These are phyloP conservation scores for Sabuloglossum arenarium DNA, from an alignment of 495 filamentous ascomycete genomes.

Conservation along the genomic window DNA sequence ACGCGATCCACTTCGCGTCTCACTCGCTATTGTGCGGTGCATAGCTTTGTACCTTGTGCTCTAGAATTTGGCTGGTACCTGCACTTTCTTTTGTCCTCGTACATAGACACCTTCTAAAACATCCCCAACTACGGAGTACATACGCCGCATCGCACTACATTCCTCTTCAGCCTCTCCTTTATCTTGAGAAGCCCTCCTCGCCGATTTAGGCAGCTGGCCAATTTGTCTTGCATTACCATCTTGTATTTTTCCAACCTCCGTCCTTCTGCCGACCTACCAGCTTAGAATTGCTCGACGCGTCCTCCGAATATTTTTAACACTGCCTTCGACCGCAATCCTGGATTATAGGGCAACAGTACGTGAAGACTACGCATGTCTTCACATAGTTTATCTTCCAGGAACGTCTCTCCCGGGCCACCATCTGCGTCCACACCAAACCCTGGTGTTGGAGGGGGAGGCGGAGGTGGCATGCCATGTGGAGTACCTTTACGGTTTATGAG, in stretches of 20 bases:
- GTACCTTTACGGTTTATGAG: conserved; percentile 3
- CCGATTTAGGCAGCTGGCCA: background rate
- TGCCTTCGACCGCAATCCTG: background rate
- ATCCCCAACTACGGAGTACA: too few relatives aligned
- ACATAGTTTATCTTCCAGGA: background rate
- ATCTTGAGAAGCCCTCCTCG: background rate
- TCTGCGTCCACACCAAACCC: background rate
- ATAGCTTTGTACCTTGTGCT: background rate
- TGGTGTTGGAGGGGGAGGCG: background rate
- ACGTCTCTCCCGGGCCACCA: background rate
- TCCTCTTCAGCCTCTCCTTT: too few relatives aligned
- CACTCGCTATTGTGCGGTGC: background rate
- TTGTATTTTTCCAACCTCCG: background rate
- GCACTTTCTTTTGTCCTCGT: background rate
- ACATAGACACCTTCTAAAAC: background rate
- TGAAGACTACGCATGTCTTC: background rate
- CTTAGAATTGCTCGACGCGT: background rate
- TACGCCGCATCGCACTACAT: too few relatives aligned
- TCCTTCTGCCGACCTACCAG: background rate
- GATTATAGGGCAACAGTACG: background rate
- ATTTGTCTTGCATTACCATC: background rate
- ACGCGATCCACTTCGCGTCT: background rate
- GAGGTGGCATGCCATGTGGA: background rate
- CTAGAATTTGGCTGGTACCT: too few relatives aligned
- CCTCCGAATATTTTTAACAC: background rate